These are phyloP conservation scores for Gracilaria domingensis DNA, from an alignment of 23 red algal genomes.

Conservation along the genomic window DNA sequence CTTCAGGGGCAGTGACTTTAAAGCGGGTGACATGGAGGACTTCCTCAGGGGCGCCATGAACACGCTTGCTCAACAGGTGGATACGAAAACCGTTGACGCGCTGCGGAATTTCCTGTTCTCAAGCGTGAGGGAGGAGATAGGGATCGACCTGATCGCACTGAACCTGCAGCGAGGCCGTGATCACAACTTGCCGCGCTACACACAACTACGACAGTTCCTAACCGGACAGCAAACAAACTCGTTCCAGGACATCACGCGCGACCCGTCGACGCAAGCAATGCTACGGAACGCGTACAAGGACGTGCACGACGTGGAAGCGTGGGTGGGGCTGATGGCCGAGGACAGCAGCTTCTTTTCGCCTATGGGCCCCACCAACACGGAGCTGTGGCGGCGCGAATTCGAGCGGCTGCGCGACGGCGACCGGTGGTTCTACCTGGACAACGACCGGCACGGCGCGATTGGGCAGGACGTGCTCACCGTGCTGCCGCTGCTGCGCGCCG, in stretches of 20 bases:
- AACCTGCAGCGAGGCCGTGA: conserved; percentile 68
- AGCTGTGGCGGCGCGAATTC: conserved; percentile 46
- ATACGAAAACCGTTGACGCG: conserved; percentile 15
- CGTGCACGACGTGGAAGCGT: conserved; percentile 50
- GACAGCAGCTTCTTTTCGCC: conserved; percentile 1
- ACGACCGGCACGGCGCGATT: conserved; percentile 7
- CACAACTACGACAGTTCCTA: conserved; percentile 8
- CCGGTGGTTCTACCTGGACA: conserved; percentile 68
- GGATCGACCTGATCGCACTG: conserved; percentile 56
- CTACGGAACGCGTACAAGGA: conserved; percentile 23
- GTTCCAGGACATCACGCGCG: conserved; percentile 22
- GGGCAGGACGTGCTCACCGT: not conserved
- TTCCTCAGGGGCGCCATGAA: conserved; percentile 33
- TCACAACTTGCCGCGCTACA: conserved; percentile 47
- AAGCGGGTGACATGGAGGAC: conserved; percentile 14
- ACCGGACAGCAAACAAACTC: not conserved
- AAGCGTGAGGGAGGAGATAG: conserved; percentile 20
- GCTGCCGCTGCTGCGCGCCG: conserved; percentile 3
- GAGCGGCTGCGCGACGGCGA: conserved; percentile 34
- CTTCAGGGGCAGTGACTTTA: not conserved
- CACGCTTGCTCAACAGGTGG: conserved; percentile 47
- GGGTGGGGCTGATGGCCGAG: conserved; percentile 66
- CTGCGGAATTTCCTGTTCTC: conserved; percentile 73
- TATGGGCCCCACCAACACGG: conserved; percentile 39
- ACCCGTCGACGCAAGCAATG: not conserved